Percentiles rank a stretch among this genome's conserved stretches.
Conservation (phyloP, 139 green algal genomes). For the Chlamydomonas sphaeroides region DNA sequence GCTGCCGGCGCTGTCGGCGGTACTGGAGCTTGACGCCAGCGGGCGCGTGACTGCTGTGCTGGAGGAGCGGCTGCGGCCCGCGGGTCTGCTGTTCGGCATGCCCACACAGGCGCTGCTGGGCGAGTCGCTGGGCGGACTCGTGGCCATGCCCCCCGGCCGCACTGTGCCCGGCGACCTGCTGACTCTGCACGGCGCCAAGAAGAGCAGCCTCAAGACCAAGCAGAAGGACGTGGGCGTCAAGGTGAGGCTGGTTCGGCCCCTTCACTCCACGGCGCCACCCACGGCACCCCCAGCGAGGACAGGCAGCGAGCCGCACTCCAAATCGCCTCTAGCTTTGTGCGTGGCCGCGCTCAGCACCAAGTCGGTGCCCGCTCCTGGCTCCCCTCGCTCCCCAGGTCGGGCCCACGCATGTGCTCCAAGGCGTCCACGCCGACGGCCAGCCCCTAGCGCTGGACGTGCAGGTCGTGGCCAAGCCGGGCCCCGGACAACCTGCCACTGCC, state of each 20-base stretch:
- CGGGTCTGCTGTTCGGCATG: constrained; percentile 34
- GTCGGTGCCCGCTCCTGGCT: no score
- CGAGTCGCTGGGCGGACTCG: background rate
- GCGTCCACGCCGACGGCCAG: background rate
- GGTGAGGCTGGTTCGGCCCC: background rate
- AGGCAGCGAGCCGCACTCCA: no score
- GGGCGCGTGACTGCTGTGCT: constrained; percentile 13
- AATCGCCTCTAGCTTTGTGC: no score
- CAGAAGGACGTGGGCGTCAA: constrained; percentile 9
- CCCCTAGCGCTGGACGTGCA: constrained; percentile 16
- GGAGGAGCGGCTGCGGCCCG: constrained; percentile 29
- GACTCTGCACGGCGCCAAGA: constrained; percentile 7
- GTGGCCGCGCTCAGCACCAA: no score
- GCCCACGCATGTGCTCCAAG: constrained; percentile 2
- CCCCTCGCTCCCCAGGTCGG: constrained; percentile 4
- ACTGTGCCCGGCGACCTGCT: background rate
- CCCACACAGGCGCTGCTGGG: background rate
- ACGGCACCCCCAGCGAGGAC: no score
- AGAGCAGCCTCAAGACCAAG: constrained; percentile 32
- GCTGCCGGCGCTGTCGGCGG: background rate
- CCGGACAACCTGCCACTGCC: background rate
- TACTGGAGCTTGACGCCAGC: constrained; percentile 1
- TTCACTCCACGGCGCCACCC: no score
- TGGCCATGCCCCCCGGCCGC: background rate
- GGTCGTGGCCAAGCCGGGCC: constrained; percentile 14